Conservation (phyloP, 768 basidiomycete species). For the Leccinum obscurum region DNA sequence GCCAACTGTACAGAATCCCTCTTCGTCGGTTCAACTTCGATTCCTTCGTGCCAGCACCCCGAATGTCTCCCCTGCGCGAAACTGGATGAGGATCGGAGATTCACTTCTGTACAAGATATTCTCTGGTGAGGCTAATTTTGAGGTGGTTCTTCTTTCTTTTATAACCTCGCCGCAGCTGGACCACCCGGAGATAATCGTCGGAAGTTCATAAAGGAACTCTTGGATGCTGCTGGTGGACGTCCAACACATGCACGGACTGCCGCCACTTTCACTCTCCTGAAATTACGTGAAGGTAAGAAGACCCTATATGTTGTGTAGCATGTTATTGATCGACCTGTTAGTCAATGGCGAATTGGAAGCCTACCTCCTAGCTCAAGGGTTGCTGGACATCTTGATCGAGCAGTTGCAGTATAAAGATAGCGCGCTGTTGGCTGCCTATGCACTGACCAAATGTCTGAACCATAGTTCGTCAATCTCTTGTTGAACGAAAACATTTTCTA, state of each 20-base stretch:
- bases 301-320: neutral
- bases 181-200: conserved; percentile 5
- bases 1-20: neutral
- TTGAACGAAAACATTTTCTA: neutral
- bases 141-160: neutral
- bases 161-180: neutral
- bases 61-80: conserved; percentile 13
- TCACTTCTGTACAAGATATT: conserved; percentile 10
- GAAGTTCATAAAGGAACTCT: conserved; percentile 13
- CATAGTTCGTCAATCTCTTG: conserved; percentile 3
- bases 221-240: conserved; percentile 5
- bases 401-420: conserved; percentile 15
- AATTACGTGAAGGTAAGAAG: conserved; percentile 7
- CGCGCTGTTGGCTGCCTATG: conserved; percentile 18
- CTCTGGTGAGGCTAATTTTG: conserved; percentile 1
- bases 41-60: conserved; percentile 11
- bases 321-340: neutral
- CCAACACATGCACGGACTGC: conserved; percentile 13
- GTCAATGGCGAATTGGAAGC: conserved; percentile 4
- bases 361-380: conserved; percentile 2
- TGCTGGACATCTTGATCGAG: conserved; percentile 9
- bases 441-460: conserved; percentile 13
- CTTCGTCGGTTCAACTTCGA: neutral
- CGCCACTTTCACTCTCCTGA: conserved; percentile 17
- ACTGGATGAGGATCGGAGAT: conserved; percentile 17